Percentiles rank a stretch among this genome's conserved stretches.
phyloP scores from a whole-genome alignment of 2,329 filamentous ascomycete species.

The Eurotiales sp. region DNA sequence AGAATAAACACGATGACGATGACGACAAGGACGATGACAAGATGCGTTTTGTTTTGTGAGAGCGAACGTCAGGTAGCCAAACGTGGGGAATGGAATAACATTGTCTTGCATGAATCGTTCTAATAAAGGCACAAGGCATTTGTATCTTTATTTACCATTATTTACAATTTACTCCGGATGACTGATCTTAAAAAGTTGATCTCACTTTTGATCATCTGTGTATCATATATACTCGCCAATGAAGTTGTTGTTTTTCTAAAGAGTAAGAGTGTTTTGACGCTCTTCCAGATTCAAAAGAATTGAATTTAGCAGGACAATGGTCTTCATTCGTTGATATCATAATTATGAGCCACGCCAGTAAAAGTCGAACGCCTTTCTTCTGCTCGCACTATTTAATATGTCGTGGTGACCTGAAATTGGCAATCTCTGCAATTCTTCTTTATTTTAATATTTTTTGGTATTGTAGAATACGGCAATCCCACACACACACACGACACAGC shows the following conservation, averaged over 20 bases:
- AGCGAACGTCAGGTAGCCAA: not conserved
- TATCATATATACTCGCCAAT: not conserved
- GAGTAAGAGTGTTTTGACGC: no score
- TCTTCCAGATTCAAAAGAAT: no score
- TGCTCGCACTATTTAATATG: not conserved
- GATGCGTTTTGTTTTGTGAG: slow-evolving; percentile 26
- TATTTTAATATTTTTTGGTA: slow-evolving; percentile 4
- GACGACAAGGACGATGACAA: slow-evolving; percentile 25
- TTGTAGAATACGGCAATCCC: slow-evolving; percentile 1
- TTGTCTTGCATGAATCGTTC: not conserved
- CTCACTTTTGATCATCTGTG: not conserved
- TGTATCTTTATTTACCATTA: not conserved
- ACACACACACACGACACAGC: not conserved
- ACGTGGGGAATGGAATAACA: not conserved
- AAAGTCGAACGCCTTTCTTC: not conserved
- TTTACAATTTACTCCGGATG: not conserved
- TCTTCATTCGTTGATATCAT: slow-evolving; percentile 11
- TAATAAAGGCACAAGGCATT: not conserved
- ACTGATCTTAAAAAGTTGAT: not conserved
- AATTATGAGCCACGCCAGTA: slow-evolving; percentile 4
- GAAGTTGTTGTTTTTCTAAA: not conserved
- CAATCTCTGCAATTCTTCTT: slow-evolving; percentile 2
- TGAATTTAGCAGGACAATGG: slow-evolving; percentile 6
- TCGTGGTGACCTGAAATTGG: not conserved
- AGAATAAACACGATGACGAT: slow-evolving; percentile 33